A percentile compares a stretch with the other conserved stretches of the same genome.
These are phyloP conservation scores for Seiridium unicorne DNA, from an alignment of 2,329 filamentous ascomycete genomes.

Conservation along the genomic window DNA sequence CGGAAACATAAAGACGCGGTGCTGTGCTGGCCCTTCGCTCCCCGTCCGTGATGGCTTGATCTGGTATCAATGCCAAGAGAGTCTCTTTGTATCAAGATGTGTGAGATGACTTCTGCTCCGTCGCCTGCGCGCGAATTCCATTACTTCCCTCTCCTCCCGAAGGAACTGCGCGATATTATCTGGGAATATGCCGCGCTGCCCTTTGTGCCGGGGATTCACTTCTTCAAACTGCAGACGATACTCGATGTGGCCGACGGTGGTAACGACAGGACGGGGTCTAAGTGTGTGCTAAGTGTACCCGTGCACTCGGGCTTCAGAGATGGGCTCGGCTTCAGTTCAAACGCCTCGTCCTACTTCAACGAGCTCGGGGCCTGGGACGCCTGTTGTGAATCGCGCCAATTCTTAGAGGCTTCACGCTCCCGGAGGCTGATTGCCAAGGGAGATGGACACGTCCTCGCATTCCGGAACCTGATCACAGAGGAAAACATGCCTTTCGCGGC, in stretches of 20 bases:
- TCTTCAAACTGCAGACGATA: conserved; percentile 2
- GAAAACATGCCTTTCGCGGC: not conserved
- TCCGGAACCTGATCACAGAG: not conserved
- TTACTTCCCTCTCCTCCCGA: conserved; percentile 6
- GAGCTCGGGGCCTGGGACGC: conserved; percentile 4
- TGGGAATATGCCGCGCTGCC: conserved; percentile 2
- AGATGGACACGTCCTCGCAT: not conserved
- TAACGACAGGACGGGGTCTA: not conserved
- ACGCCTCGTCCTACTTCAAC: conserved; percentile 5
- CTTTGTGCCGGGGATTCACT: not conserved
- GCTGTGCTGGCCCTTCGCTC: not conserved
- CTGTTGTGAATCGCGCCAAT: conserved; percentile 6
- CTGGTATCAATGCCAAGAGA: not conserved
- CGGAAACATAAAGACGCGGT: no score
- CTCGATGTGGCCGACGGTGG: not conserved
- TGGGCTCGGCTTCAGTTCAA: not conserved
- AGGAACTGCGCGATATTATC: conserved; percentile 2
- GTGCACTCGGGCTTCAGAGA: not conserved
- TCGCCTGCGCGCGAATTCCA: conserved; percentile 1
- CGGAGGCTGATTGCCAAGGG: not conserved
- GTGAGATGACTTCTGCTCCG: not conserved
- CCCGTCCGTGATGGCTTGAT: not conserved
- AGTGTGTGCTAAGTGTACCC: not conserved
- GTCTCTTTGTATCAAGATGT: not conserved
- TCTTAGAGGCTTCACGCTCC: not conserved